These are phyloP conservation scores for Cucurbita maxima DNA, from an alignment of 306 rosid genomes.

Conservation along the genomic window DNA sequence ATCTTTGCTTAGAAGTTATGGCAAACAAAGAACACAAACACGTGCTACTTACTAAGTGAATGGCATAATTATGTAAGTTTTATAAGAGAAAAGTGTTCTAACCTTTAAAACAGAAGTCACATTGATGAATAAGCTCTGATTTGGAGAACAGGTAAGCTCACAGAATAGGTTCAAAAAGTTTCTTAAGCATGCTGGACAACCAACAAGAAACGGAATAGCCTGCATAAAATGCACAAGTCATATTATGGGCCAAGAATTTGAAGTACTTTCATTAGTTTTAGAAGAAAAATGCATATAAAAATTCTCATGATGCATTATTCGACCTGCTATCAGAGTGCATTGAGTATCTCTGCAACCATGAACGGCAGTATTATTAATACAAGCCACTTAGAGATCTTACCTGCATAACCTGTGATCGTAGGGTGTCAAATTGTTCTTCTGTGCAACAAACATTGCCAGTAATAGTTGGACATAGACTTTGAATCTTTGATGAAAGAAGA, in stretches of 20 bases:
- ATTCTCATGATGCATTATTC: background rate
- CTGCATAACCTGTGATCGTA: slow-evolving; percentile 78
- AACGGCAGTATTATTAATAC: background rate
- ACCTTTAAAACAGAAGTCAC: slow-evolving; percentile 74
- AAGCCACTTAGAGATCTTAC: slow-evolving; percentile 20
- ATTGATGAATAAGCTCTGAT: slow-evolving; percentile 92
- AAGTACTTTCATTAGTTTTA: background rate
- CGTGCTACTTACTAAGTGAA: background rate
- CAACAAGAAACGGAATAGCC: slow-evolving; percentile 96
- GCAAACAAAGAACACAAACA: background rate
- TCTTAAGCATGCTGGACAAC: slow-evolving; percentile 98
- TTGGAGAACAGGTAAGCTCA: slow-evolving; percentile 94
- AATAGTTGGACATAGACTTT: slow-evolving; percentile 90
- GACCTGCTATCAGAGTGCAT: background rate
- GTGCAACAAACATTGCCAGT: slow-evolving; percentile 89
- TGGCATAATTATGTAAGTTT: background rate
- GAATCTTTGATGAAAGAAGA: slow-evolving; percentile 84
- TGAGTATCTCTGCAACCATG: background rate
- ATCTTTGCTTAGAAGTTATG: background rate
- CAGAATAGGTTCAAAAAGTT: slow-evolving; percentile 92
- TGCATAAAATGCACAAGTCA: slow-evolving; percentile 26
- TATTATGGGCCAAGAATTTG: background rate
- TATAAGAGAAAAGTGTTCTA: background rate
- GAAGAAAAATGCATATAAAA: background rate
- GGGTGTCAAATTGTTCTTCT: slow-evolving; percentile 75